These are phyloP conservation scores for Cymbopogon citratus DNA, from an alignment of 176 grass and related monocot species.

Conservation along the genomic window DNA sequence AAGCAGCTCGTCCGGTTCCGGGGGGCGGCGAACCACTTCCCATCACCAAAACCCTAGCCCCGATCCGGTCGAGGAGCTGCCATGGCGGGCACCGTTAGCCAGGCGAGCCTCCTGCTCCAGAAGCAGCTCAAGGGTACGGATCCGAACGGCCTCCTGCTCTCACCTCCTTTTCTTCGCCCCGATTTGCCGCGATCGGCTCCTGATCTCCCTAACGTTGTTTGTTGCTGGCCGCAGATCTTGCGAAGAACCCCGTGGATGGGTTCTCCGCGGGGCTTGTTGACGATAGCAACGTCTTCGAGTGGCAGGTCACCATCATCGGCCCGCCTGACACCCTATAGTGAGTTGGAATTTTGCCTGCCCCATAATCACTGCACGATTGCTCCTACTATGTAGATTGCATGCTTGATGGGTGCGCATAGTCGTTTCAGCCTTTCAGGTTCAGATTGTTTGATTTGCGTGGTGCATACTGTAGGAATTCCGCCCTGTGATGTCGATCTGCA, in stretches of 20 bases:
- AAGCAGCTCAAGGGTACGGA: conserved; percentile 90
- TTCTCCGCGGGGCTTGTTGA: conserved; percentile 71
- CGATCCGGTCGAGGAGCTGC: conserved; percentile 56
- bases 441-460: background rate
- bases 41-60: conserved; percentile 44
- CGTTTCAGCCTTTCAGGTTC: background rate
- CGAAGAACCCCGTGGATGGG: conserved; percentile 66
- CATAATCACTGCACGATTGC: background rate
- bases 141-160: conserved; percentile 17
- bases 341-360: conserved; percentile 24
- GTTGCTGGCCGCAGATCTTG: conserved; percentile 43
- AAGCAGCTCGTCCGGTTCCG: conserved; percentile 43
- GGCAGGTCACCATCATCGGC: conserved; percentile 84
- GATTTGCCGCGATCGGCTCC: conserved; percentile 30
- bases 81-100: conserved; percentile 62
- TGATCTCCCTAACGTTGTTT: background rate
- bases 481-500: background rate
- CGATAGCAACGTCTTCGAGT: conserved; percentile 65
- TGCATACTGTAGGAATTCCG: background rate
- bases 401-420: background rate
- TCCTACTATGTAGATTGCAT: background rate
- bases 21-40: conserved; percentile 27
- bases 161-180: background rate
- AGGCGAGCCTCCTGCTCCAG: conserved; percentile 85
- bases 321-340: conserved; percentile 79